Base-by-base conservation (phyloP, 805 yeast species). In the Metschnikowia chrysomelidarum region DNA sequence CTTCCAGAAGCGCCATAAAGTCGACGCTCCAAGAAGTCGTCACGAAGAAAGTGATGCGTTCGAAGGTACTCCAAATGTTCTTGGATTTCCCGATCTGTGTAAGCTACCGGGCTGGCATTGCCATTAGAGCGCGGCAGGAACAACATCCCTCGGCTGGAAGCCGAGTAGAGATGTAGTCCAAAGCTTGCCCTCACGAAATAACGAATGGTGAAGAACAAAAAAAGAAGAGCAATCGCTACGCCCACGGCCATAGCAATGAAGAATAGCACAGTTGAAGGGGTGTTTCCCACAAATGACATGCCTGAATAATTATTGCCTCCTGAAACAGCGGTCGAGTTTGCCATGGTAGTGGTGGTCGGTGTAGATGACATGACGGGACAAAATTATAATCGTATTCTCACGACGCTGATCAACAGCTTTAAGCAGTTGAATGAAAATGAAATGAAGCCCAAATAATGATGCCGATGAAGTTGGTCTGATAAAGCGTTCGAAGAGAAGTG, bases 181-280 rank as follows among this genome's bases (percentile, higher is more conserved):
- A 67, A 71, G 37, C 64, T 68, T 4, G 82, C 67, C 33, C 85
- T 60, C 3, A 80, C 67, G 46, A 79, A 72, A 53, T 80, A 79
- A 31, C 84, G 59, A 34, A 75, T 50, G 8, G 85, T 75, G 65
- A 80, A 78, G 57, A 78, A 78, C 7, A 78, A 44, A 47, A 80
- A 77, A 18, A 77, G 52, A 0, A 66, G 14, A 4, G 84, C 83
- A 24, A 79, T 77, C 15, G 71, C 50, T 9, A 78, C 71, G 3
- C 85, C 86, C 10, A 78, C 75, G 1, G 80, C 74, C 22, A 80
- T 64, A 1, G 86, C 84, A 9, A 80, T 58, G 56, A 78, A 77
- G 56, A 80, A 80, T 19, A 80, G 59, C 22, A 78, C 77, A 1
- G 83, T 77, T 1, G 84, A 75, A 1, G 85, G 84, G 22, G 73